Conservation (phyloP, 2,329 filamentous ascomycete genomes). For the Zymoseptoria crescenta region DNA sequence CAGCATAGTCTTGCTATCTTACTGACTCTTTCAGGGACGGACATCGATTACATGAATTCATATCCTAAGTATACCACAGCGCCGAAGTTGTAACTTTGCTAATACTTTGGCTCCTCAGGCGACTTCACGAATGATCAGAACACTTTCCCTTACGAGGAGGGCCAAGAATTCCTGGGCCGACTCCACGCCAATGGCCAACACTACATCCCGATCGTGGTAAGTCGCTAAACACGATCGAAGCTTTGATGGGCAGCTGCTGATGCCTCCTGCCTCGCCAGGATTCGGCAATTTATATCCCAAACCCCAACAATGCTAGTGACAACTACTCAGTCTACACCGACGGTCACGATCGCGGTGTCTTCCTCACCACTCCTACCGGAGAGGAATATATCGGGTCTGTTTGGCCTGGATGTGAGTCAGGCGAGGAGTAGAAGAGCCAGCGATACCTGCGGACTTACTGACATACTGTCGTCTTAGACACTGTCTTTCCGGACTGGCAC, state of each 20-base stretch:
- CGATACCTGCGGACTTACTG: too few species aligned
- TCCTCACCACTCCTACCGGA: too few species aligned
- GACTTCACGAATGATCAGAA: conserved; percentile 51
- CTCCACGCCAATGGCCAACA: conserved; percentile 50
- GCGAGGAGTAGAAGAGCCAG: too few species aligned
- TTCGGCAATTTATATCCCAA: conserved; percentile 67
- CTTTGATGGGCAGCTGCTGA: too few species aligned
- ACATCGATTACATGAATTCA: conserved; percentile 51
- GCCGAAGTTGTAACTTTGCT: neutral
- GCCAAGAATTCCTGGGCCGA: conserved; percentile 44
- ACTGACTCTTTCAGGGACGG: neutral
- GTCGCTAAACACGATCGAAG: too few species aligned
- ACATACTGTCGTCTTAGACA: too few species aligned
- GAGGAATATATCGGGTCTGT: too few species aligned
- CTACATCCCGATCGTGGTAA: conserved; percentile 55
- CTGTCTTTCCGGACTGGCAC: too few species aligned
- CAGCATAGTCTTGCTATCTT: neutral
- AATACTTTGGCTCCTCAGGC: neutral
- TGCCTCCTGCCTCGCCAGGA: too few species aligned
- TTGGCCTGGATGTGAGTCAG: too few species aligned
- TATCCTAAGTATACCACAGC: conserved; percentile 35
- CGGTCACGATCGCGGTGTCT: conserved; percentile 28
- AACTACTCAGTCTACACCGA: conserved; percentile 41
- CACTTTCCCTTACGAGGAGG: conserved; percentile 44
- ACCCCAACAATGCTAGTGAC: conserved; percentile 60